Base-by-base conservation (phyloP, 805 yeast genomes). In the Barnettozyma populi region DNA sequence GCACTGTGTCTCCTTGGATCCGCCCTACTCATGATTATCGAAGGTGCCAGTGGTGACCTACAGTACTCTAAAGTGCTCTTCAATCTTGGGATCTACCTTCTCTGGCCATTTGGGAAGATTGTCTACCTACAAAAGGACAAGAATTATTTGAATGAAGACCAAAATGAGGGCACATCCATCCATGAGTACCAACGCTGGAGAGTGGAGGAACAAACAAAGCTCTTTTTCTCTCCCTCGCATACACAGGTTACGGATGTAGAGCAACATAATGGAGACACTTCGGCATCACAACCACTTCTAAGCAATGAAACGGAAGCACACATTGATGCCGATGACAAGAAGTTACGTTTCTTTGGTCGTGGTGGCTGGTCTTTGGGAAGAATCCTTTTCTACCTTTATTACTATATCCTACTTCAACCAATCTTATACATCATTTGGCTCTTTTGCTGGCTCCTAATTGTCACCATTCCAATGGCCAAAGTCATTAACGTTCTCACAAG, bases 381-480 rank as follows among this genome's bases (percentile, higher is more conserved):
- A 53, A 74, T 92, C 23, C 61, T 83, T 11, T 92, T 89, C 60
- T 94, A 82, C 60, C 2, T 82, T 2, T 77, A 78, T 54, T 90
- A 81, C 63, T 89, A 90, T 62, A 54, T 78, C 4, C 52, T 86
- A 4, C 60, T 90, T 24, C 84, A 82, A 51, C 98, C 98, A 1
- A 59, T 86, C 2, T 70, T 82, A 29, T 61, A 71, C 14, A 3
- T 76, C 0, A 70, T 89, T 7, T 75, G 85, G 6, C 54, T 78
- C 1, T 41, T 81, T 5, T 78, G 92, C 56, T 94, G 97, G 97
- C 65, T 92, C 34, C 64, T 78, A 32, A 96, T 90, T 0, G 84
- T 94, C 63, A 81, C 96, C 6, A 89, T 92, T 42, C 99, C 99
- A 36, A 89, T 94, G 95, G 82, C 95, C 16, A 89, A 89, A 45